These are phyloP conservation scores for Psidium friedrichsthalianum DNA, from an alignment of 345 rosid species.

Conservation along the genomic window DNA sequence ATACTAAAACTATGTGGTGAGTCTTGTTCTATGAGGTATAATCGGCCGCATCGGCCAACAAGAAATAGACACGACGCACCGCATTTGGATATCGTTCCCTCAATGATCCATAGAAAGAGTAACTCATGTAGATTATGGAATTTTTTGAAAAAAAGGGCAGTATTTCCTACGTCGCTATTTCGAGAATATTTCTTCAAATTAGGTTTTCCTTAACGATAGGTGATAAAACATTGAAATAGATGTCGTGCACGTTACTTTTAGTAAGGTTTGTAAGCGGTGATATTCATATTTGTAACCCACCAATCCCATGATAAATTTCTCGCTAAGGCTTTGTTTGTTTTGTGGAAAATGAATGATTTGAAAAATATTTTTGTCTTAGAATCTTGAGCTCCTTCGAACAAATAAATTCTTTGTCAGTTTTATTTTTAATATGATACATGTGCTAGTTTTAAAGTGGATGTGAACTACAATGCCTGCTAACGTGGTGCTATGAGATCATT, in stretches of 20 bases:
- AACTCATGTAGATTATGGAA: neutral
- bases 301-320: neutral
- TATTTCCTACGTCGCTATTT: neutral
- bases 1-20: neutral
- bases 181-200: neutral
- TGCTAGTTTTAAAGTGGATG: no score
- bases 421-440: no score
- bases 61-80: neutral
- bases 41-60: rapidly evolving
- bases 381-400: no score
- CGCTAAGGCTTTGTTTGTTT: neutral
- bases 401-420: no score
- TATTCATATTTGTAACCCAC: no score
- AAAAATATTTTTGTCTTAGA: no score
- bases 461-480: no score
- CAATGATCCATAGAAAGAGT: neutral
- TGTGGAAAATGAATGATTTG: rapidly evolving
- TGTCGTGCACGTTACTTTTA: no score
- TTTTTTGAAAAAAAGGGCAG: neutral
- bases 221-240: neutral
- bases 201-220: neutral
- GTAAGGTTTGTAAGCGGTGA: no score
- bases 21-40: neutral
- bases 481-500: no score
- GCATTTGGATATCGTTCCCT: neutral